Conservation (phyloP, 768 basidiomycete species). For the Naematelia encephala region DNA sequence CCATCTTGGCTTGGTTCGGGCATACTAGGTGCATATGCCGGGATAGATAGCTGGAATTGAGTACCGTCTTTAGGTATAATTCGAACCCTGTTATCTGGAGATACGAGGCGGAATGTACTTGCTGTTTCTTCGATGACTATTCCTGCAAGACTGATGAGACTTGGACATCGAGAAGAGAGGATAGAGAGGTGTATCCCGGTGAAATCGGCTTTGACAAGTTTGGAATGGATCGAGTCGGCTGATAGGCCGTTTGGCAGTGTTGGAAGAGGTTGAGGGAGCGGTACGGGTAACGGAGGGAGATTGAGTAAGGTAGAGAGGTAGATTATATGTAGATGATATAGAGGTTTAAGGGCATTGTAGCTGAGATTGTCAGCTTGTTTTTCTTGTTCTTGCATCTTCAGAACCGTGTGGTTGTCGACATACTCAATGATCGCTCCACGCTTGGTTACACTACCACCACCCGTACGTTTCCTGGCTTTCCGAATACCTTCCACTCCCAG, state of each 20-base stretch:
- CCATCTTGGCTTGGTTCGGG: conserved; percentile 3
- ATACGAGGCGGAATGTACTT: conserved; percentile 41
- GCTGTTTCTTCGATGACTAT: conserved; percentile 48
- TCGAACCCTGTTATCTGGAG: conserved; percentile 14
- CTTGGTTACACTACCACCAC: conserved; percentile 10
- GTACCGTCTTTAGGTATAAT: conserved; percentile 45
- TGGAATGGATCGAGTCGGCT: conserved; percentile 32
- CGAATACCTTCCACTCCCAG: conserved; percentile 19
- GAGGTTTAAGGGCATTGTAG: conserved; percentile 14
- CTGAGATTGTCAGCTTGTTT: no score
- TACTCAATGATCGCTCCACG: conserved; percentile 25
- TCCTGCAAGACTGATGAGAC: conserved; percentile 29
- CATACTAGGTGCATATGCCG: conserved; percentile 26
- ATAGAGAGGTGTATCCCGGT: conserved; percentile 33
- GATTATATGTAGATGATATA: conserved; percentile 12
- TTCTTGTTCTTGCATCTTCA: no score
- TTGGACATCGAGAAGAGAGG: conserved; percentile 26
- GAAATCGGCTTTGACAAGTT: conserved; percentile 47
- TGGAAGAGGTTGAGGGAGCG: conserved; percentile 1
- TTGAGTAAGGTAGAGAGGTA: conserved; percentile 13
- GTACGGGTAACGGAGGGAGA: conserved; percentile 1
- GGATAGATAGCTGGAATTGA: conserved; percentile 37
- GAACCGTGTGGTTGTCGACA: conserved; percentile 1
- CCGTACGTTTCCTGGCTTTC: conserved; percentile 27
- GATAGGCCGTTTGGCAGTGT: neutral